phyloP scores from a whole-genome alignment of 2,329 filamentous ascomycete genomes.

The Ascomycota sp. region DNA sequence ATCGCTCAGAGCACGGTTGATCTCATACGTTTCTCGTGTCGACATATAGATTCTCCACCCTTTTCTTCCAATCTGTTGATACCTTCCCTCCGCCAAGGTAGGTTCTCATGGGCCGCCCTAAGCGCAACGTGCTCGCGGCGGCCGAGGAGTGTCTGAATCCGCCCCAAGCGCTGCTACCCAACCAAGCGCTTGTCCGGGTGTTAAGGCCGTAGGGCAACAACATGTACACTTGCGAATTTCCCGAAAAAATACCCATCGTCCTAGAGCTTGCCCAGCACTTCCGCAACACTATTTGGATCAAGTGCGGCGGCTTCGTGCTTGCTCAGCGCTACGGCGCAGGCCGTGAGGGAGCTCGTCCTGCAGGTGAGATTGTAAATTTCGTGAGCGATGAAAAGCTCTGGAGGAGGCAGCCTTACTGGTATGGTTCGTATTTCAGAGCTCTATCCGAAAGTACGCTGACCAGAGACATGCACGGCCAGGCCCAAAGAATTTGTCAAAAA shows the following conservation, averaged over 20 bases:
- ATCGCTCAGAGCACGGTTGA: no score
- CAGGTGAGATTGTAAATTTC: conserved; percentile 81
- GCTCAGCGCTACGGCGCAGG: conserved; percentile 47
- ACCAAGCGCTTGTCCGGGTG: conserved; percentile 54
- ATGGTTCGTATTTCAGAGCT: no score
- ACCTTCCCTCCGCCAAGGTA: no score
- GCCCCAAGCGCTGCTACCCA: conserved; percentile 35
- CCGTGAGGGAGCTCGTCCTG: conserved; percentile 55
- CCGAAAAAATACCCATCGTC: conserved; percentile 43
- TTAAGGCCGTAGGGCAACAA: conserved; percentile 75
- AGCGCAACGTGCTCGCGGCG: conserved; percentile 58
- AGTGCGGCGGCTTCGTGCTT: conserved; percentile 69
- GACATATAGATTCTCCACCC: no score
- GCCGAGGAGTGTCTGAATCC: conserved; percentile 49
- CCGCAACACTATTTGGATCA: conserved; percentile 85
- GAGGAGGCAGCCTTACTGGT: conserved; percentile 84
- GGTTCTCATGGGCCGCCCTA: conserved; percentile 24
- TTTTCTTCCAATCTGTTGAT: no score
- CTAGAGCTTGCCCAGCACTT: conserved; percentile 73
- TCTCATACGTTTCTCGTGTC: no score
- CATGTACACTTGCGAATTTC: conserved; percentile 60
- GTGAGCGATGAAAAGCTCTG: conserved; percentile 81
- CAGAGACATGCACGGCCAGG: no score
- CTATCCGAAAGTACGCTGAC: no score
- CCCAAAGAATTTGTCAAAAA: conserved; percentile 59